Evolutionary conservation across 2,329 filamentous ascomycete genomes (phyloP), one percentile per base, ranked within the genome.

Genomic region (Cryphonectria parasitica): DNA sequence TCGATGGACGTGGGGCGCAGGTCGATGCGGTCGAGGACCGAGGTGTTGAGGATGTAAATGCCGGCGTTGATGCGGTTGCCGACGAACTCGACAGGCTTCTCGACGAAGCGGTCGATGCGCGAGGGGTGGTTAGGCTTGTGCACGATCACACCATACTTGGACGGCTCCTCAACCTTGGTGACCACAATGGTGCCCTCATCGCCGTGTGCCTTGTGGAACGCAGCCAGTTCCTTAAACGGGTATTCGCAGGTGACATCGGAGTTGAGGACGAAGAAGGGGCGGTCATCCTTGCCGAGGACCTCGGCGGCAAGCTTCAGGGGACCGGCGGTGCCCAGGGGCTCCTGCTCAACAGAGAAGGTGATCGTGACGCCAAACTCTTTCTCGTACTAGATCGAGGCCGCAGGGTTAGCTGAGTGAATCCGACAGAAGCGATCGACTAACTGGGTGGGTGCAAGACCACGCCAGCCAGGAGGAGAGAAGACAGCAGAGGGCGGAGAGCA

Each of bases 21-120:
- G 82, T 98, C 95, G 78, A 99, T 98, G 81, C 95, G 92, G 75
- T 91, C 86, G 72, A 99, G 89, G 56, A 98, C 90, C 66, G 91
- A 94, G 64, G 95, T 94, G 87, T 98, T 98, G 78, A 98, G 88
- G 78, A 98, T 97, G 87, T 98, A 98, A 83, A 98, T 93, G 84
- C 96, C 96, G 76, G 95, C 96, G 78, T 98, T 98, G 88, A 98
- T 98, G 75, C 95, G 92, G 89, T 98, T 98, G 78, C 95, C 95
- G 71, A 98, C 95, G 80, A 98, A 98, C 84, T 98, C 94, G 80
- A 98, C 93, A 52, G 95, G 95, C 88, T 99, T 99, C 89, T 99
- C 95, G 76, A 99, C 96, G 85, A 99, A 99, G 76, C 96, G 94
- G 83, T 99, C 96, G 82, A 99, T 98, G 80, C 93, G 90, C 63